Base-by-base conservation (phyloP, 2,329 filamentous ascomycete genomes). In the Plenodomus lindquistii region DNA sequence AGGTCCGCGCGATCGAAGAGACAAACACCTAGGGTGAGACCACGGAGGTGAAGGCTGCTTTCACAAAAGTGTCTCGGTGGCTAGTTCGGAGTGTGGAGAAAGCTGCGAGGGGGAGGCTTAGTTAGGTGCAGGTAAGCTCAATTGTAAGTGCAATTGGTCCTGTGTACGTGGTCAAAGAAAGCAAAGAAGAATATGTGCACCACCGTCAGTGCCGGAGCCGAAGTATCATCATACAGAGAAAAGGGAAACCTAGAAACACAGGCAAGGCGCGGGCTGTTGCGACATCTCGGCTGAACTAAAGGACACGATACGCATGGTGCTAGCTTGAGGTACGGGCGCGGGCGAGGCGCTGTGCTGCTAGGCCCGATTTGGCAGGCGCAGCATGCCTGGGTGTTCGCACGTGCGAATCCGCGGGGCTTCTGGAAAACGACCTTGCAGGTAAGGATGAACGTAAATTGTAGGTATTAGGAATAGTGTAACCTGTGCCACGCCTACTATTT, bases 221-320 rank as follows among this genome's bases (percentile, higher is more conserved):
- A 41, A 58, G 42, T 54, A 55, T 56, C 59, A 62, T 64, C 50
- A 47, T 58, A 63, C 50, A 59, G 45, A 46, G 15, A 54, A 50
- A 59, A 57, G 52, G 46, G 48, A 55, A 52, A 40, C 36, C 38
- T 38, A 39, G 31, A 50, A n/a, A 55, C 57, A 48, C 52, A 46
- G 49, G 46, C 52, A 52, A 51, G 49, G 56, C 56, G 61, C 61
- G 44, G 57, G 40, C 42, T 31, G 48, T 56, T 62, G 56, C 53
- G 55, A 49, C 52, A 51, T 43, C 45, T 60, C 55, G 65, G 63
- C 63, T 63, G 58, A 35, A 44, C 46, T 63, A 65, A 61, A 66
- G 65, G 65, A 66, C 64, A 69, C 52, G 59, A 65, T 62, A 69
- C 52, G 59, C 66, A 62, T 64, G 60, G 27, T 31, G 27, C 27